Evolutionary conservation across 2,329 filamentous ascomycete genomes (phyloP), one percentile per base, ranked within the genome.

Genomic region (Colletotrichum magnum): DNA sequence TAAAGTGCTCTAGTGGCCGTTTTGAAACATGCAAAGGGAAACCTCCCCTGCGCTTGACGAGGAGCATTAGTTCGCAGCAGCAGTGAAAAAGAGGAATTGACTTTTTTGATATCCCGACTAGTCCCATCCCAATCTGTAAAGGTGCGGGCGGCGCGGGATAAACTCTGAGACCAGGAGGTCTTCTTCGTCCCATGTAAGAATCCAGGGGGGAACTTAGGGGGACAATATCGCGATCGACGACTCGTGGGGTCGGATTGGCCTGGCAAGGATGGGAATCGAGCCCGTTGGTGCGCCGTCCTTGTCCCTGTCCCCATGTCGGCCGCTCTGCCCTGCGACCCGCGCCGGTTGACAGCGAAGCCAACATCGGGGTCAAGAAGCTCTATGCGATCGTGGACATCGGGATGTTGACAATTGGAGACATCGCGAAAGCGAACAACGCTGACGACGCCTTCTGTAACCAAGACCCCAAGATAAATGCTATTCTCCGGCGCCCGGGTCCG

Each of bases 121-220:
- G 21, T 28, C 4, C 18, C 32, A 36, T 15, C 56, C 56, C 43
- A 10, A 26, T 67, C 28, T 60, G 56, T 51, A 24, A 24, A 61
- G 50, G 41, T 67, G 62, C 56, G 61, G 66, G 66, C 56, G 66
- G 62, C 62, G 62, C 45, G 32, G 56, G 32, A 36, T 7, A 43
- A 39, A 12, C 26, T 56, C 41, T 47, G 66, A 69, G 58, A 68
- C 63, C 47, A 53, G 51, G 51, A 68, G 56, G 24, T 36, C 12
- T 28, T 58, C 12, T 39, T 58, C 65, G 18, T 65, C 65, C 54
- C 48, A 65, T 65, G 61, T 51, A 7, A 10, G 32, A 7, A 10
- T 6, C 10, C 32, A 36, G 21, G 39, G 39, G 15, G 21, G 21
- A 24, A 24, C 3, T 24, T 24, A 2, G 21, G 21, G 21, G 21